Evolutionary conservation across 495 filamentous ascomycete species (phyloP).

Genomic region (Neurospora sp.): DNA sequence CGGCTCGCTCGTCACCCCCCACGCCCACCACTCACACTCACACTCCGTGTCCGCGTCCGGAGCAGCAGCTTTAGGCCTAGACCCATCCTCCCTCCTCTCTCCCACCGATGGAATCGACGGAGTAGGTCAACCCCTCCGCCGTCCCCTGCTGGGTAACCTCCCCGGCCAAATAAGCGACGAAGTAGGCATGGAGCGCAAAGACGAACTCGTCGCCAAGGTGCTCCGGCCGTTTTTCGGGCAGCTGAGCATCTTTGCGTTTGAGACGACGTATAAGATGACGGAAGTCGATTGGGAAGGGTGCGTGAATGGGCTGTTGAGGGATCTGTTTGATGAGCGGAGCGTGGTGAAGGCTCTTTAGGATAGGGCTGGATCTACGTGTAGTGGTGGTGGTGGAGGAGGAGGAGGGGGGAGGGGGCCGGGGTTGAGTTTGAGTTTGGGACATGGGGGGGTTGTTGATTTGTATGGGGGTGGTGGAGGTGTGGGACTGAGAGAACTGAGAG

Average conservation of each 20-base stretch:
- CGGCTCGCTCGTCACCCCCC: background rate
- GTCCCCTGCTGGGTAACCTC: conserved; percentile 33
- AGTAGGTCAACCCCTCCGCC: conserved; percentile 11
- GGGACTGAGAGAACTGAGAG: background rate
- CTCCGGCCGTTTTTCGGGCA: conserved; percentile 83
- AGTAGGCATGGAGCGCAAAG: conserved; percentile 43
- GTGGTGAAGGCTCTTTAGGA: conserved; percentile 44
- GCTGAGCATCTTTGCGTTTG: conserved; percentile 84
- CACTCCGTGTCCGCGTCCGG: background rate
- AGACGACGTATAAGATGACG: conserved; percentile 81
- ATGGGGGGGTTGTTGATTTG: background rate
- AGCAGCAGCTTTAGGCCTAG: background rate
- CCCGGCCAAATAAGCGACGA: conserved; percentile 40
- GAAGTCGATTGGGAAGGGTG: conserved; percentile 59
- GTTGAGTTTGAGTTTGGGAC: background rate
- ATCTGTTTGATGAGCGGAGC: conserved; percentile 73
- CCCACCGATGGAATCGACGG: background rate
- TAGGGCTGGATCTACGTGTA: background rate
- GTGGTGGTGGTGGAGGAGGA: background rate
- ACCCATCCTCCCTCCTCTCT: background rate
- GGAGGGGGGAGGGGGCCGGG: background rate
- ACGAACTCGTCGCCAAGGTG: conserved; percentile 63
- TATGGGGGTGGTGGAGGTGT: background rate
- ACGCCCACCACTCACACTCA: background rate
- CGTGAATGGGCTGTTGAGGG: conserved; percentile 55